These are phyloP conservation scores for Microcyclospora tardicrescens DNA, from an alignment of 2,329 filamentous ascomycete species.

Conservation along the genomic window DNA sequence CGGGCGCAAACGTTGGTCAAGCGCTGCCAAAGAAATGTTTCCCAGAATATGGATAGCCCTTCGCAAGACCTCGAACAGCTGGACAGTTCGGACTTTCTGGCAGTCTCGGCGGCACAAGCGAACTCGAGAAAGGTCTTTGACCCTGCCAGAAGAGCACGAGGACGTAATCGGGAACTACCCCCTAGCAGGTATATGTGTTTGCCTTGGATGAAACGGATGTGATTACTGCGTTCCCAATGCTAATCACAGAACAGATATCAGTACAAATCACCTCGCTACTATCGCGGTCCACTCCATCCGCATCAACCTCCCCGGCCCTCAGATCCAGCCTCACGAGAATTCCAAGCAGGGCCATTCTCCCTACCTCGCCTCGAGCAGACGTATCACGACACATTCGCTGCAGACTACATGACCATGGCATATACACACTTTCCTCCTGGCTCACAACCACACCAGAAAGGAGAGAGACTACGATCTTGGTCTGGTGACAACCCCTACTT, in stretches of 20 bases:
- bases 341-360: constrained; percentile 82
- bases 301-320: constrained; percentile 79
- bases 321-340: constrained; percentile 77
- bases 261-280: constrained; percentile 86
- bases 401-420: constrained; percentile 76
- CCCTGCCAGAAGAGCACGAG: constrained; percentile 27
- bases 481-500: constrained; percentile 86
- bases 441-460: constrained; percentile 43
- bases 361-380: constrained; percentile 80
- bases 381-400: constrained; percentile 71
- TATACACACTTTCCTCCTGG: constrained; percentile 81
- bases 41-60: no score
- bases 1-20: no score
- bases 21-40: no score
- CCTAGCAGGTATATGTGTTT: constrained; percentile 41
- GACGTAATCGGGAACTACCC: constrained; percentile 33
- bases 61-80: constrained; percentile 32
- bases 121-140: constrained; percentile 35
- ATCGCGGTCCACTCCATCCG: constrained; percentile 85
- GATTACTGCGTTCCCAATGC: no score
- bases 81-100: constrained; percentile 16
- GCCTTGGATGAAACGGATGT: no score
- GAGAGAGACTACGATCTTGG: constrained; percentile 68
- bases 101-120: constrained; percentile 29
- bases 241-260: constrained; percentile 55